A percentile compares a stretch with the other conserved stretches of the same genome.
phyloP scores from a whole-genome alignment of 805 yeast species.

The Schizosaccharomyces octosporus region DNA sequence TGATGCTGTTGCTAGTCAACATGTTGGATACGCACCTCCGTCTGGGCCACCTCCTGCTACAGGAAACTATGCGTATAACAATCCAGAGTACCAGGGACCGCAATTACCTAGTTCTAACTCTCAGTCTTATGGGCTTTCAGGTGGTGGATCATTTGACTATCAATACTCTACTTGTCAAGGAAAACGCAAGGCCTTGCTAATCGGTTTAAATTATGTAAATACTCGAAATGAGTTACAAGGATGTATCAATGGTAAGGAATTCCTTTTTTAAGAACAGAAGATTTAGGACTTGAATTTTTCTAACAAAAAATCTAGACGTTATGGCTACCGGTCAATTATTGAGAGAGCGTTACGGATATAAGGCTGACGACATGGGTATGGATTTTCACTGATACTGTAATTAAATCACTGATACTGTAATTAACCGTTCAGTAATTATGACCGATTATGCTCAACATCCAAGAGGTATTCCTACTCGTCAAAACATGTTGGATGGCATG shows the following conservation, averaged over 20 bases:
- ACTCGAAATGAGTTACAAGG: constrained; percentile 38
- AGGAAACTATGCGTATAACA: neutral
- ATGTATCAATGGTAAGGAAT: constrained; percentile 54
- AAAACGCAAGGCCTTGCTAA: constrained; percentile 42
- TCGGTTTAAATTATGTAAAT: constrained; percentile 62
- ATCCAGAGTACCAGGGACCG: constrained; percentile 1
- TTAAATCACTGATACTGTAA: constrained; percentile 13
- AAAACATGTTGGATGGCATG: constrained; percentile 54
- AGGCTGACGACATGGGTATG: constrained; percentile 7
- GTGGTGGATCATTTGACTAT: constrained; percentile 16
- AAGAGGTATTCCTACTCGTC: constrained; percentile 32
- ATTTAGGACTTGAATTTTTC: constrained; percentile 8
- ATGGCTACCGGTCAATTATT: constrained; percentile 19
- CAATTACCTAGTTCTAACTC: constrained; percentile 10
- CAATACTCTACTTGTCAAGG: constrained; percentile 54
- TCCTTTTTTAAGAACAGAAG: constrained; percentile 13
- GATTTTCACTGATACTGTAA: constrained; percentile 10
- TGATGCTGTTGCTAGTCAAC: neutral
- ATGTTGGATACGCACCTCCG: constrained; percentile 1
- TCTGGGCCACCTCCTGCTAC: constrained; percentile 3
- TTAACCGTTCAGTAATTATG: constrained; percentile 14
- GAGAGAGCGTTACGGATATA: constrained; percentile 8
- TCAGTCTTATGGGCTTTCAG: constrained; percentile 12
- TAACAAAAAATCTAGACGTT: constrained; percentile 3
- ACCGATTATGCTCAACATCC: constrained; percentile 19